These are phyloP conservation scores for Eudorina sp. DNA, from an alignment of 139 green algal species.

Conservation along the genomic window DNA sequence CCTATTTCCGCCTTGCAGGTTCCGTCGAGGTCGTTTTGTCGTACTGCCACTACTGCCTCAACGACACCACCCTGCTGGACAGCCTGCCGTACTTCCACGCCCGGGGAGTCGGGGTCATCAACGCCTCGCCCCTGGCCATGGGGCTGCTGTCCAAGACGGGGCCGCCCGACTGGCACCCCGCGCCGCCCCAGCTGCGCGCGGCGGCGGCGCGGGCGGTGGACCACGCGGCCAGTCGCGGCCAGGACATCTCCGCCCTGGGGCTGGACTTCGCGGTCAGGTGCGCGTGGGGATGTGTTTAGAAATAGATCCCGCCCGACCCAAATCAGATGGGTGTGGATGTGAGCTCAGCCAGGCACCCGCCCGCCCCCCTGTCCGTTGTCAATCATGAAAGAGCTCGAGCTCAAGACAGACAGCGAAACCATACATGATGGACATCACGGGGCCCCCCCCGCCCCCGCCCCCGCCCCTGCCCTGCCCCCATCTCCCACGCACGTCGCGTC, in stretches of 20 bases:
- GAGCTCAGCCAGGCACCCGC: too few relatives aligned
- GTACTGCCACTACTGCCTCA: slow-evolving; percentile 95
- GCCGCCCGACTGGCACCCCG: slow-evolving; percentile 93
- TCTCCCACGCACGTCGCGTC: too few relatives aligned
- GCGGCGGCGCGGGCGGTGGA: slow-evolving; percentile 70
- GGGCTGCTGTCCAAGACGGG: slow-evolving; percentile 90
- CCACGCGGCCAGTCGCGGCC: slow-evolving; percentile 56
- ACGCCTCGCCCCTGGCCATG: slow-evolving; percentile 91
- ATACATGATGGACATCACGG: too few relatives aligned
- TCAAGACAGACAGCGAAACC: too few relatives aligned
- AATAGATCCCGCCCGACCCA: too few relatives aligned
- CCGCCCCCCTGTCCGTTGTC: too few relatives aligned
- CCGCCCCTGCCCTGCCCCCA: too few relatives aligned
- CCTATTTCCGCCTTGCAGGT: too few relatives aligned
- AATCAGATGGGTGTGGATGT: too few relatives aligned
- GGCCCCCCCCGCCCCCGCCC: too few relatives aligned
- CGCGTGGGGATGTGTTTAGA: too few relatives aligned
- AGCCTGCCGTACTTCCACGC: slow-evolving; percentile 72
- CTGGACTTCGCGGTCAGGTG: slow-evolving; percentile 77
- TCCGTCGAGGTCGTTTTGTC: slow-evolving; percentile 89
- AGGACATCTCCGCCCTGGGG: slow-evolving; percentile 78
- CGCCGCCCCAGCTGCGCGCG: slow-evolving; percentile 76
- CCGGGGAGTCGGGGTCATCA: slow-evolving; percentile 90
- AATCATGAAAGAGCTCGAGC: too few relatives aligned
- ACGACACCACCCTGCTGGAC: slow-evolving; percentile 79